phyloP scores from a whole-genome alignment of 805 yeast genomes.

The Teunomyces tritomae region DNA sequence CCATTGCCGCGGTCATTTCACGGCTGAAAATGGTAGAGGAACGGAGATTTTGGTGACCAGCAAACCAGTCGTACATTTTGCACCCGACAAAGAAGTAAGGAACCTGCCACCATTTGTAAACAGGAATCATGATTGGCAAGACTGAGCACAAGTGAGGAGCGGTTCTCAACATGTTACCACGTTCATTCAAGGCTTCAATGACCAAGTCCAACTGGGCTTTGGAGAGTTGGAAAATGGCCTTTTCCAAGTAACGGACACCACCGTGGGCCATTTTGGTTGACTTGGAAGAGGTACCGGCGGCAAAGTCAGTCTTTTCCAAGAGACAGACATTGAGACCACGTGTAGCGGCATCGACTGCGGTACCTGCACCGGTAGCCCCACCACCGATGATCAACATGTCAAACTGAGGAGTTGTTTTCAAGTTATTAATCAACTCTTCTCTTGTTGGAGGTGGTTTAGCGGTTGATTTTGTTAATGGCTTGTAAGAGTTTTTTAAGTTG shows the following conservation, averaged over 20 bases:
- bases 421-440: constrained; percentile 46
- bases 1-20: constrained; percentile 63
- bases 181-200: constrained; percentile 83
- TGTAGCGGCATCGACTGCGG: constrained; percentile 86
- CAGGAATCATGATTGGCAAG: constrained; percentile 94
- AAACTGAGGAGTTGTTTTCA: constrained; percentile 47
- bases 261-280: constrained; percentile 98
- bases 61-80: constrained; percentile 87
- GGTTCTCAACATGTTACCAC: constrained; percentile 79
- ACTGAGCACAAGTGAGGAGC: constrained; percentile 90
- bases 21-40: constrained; percentile 70
- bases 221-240: constrained; percentile 89
- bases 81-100: constrained; percentile 93
- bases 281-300: constrained; percentile 89
- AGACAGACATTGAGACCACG: constrained; percentile 88
- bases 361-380: constrained; percentile 94
- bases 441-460: constrained; percentile 62
- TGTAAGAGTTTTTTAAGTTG: constrained; percentile 25
- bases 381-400: constrained; percentile 92
- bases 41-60: constrained; percentile 83
- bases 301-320: constrained; percentile 85
- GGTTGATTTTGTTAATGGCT: constrained; percentile 44
- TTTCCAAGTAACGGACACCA: constrained; percentile 92
- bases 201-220: constrained; percentile 87
- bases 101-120: constrained; percentile 91